Evolutionary conservation across 192 early-diverging fungal species (phyloP).

Genomic region (Radiomyces spectabilis): DNA sequence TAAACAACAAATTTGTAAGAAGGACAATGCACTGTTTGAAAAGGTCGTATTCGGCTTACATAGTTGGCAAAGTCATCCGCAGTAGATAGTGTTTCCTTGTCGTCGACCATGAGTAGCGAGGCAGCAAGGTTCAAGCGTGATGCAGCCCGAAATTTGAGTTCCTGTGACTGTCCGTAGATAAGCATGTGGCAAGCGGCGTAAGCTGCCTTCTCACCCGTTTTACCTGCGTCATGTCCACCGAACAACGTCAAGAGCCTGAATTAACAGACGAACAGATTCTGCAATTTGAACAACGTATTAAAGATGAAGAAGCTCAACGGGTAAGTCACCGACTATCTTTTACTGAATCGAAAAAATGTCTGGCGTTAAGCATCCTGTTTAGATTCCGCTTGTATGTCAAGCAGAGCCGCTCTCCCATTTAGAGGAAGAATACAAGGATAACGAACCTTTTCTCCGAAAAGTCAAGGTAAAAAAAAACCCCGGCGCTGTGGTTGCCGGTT

Average conservation of each 20-base stretch:
- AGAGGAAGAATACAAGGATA: slow-evolving; percentile 44
- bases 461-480: slow-evolving; percentile 32
- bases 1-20: not conserved
- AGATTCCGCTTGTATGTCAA: slow-evolving; percentile 45
- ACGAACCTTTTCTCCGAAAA: slow-evolving; percentile 40
- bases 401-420: slow-evolving; percentile 36
- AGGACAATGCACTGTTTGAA: too few relatives aligned
- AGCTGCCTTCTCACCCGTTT: too few relatives aligned
- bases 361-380: too few relatives aligned
- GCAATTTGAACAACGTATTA: slow-evolving; percentile 40
- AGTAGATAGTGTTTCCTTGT: not conserved
- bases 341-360: not conserved
- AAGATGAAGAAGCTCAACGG: slow-evolving; percentile 48
- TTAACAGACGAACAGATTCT: slow-evolving; percentile 35
- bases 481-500: too few relatives aligned
- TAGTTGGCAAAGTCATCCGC: not conserved
- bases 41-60: too few relatives aligned
- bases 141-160: too few relatives aligned
- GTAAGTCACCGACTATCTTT: not conserved
- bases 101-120: too few relatives aligned
- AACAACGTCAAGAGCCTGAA: slow-evolving; percentile 19
- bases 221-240: too few relatives aligned
- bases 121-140: too few relatives aligned
- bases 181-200: too few relatives aligned
- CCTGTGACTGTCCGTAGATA: too few relatives aligned